Base-by-base conservation (phyloP, 805 yeast species). In the Priceomyces castillae region DNA sequence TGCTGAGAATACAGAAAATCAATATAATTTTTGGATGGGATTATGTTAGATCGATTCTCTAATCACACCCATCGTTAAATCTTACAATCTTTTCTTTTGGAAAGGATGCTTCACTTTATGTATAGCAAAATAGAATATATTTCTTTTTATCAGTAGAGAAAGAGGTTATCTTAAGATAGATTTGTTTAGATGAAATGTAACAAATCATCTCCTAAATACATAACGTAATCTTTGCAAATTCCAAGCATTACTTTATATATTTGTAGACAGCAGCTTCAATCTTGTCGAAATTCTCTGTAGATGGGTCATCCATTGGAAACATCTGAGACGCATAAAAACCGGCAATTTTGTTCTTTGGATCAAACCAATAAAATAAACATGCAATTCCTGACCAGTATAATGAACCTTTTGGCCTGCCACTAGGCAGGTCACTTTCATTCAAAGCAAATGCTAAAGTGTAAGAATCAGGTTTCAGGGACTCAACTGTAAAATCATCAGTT, bases 341-440 rank as follows among this genome's bases (percentile, higher is more conserved):
- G 2, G 67, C 76, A 39, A 69, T 50, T 12, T 62, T 67, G 37
- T 62, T 67, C 36, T 64, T 57, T 19, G 56, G 44, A 51, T 73
- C 77, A 28, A 71, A 48, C 76, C 76, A 73, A 50, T 57, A 73
- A 51, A 46, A 70, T 20, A 65, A 47, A 43, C 68, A 72, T 10
- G 68, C 60, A 25, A 70, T 37, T 1, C 77, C 77, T 19, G 64
- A 58, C 77, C 77, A 73, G 46, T 54, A 59, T 6, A 64, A 57
- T 1, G 73, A 54, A 3, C 65, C 64, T 2, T 50, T 51, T 17
- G 69, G 62, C 34, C 74, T 52, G 0, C 76, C 76, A 3, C 69
- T 67, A 2, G 57, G 56, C 15, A 64, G 52, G 15, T 51, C 47
- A 5, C 42, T 43, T n/a, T 58, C 57, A n/a, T 57, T 49, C 31